phyloP scores from a whole-genome alignment of 2,329 filamentous ascomycete genomes.

The Triangularia setosa region DNA sequence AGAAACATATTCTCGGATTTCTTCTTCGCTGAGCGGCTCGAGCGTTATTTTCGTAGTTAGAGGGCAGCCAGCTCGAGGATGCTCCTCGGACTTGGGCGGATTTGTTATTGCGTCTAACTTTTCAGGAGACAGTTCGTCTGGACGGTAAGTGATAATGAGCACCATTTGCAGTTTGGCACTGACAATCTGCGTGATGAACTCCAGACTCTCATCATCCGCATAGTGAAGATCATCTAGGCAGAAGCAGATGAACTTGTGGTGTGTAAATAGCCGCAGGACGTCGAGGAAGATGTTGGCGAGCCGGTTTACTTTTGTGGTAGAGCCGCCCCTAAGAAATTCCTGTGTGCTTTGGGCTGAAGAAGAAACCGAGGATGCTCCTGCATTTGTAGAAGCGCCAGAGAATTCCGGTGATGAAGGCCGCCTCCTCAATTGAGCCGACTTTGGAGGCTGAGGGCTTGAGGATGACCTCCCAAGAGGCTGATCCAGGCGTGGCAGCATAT shows the following conservation, averaged over 20 bases:
- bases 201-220: conserved; percentile 81
- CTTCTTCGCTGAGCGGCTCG: conserved; percentile 68
- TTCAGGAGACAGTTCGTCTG: conserved; percentile 59
- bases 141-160: conserved; percentile 71
- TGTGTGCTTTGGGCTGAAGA: conserved; percentile 51
- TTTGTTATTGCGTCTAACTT: conserved; percentile 52
- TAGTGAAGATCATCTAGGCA: conserved; percentile 88
- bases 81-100: conserved; percentile 51
- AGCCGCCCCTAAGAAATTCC: conserved; percentile 56
- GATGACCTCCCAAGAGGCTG: conserved; percentile 33
- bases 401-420: conserved; percentile 50
- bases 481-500: conserved; percentile 57
- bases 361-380: conserved; percentile 35
- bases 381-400: conserved; percentile 33
- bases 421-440: conserved; percentile 34
- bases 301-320: conserved; percentile 62
- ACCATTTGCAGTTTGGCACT: conserved; percentile 75
- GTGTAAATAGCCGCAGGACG: conserved; percentile 74
- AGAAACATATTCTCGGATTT: conserved; percentile 79
- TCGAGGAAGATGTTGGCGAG: conserved; percentile 87
- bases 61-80: conserved; percentile 45
- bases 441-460: conserved; percentile 32
- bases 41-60: conserved; percentile 68
- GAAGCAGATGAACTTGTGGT: conserved; percentile 83
- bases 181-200: conserved; percentile 78